These are phyloP conservation scores for Lyophyllum shimeji DNA, from an alignment of 768 basidiomycete genomes.

Conservation along the genomic window DNA sequence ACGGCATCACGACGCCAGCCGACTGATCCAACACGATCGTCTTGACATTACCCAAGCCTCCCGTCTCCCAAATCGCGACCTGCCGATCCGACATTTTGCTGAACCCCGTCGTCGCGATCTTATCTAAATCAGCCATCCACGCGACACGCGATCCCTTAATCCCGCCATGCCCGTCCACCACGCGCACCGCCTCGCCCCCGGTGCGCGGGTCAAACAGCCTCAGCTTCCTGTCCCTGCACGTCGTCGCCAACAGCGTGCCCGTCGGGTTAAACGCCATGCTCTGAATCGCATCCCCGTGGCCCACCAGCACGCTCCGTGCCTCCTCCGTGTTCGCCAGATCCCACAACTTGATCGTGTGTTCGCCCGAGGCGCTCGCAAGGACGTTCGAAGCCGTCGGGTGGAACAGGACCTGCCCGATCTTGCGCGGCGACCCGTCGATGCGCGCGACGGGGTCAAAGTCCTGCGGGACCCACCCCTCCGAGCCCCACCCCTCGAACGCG, in stretches of 20 bases:
- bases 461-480: slow-evolving; percentile 75
- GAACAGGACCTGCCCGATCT: slow-evolving; percentile 93
- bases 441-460: slow-evolving; percentile 87
- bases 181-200: slow-evolving; percentile 77
- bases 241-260: slow-evolving; percentile 83
- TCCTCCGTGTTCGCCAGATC: slow-evolving; percentile 78
- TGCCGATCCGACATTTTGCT: slow-evolving; percentile 97
- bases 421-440: slow-evolving; percentile 78
- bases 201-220: slow-evolving; percentile 89
- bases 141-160: slow-evolving; percentile 88
- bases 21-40: slow-evolving; percentile 82
- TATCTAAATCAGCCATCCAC: slow-evolving; percentile 90
- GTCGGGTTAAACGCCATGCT: slow-evolving; percentile 77
- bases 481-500: slow-evolving; percentile 82
- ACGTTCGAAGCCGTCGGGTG: slow-evolving; percentile 90
- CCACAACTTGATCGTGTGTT: slow-evolving; percentile 89
- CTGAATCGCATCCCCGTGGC: slow-evolving; percentile 90
- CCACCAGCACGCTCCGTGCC: slow-evolving; percentile 57
- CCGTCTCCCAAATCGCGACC: slow-evolving; percentile 86
- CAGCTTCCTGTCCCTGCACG: slow-evolving; percentile 90
- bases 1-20: slow-evolving; percentile 94
- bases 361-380: slow-evolving; percentile 76
- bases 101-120: slow-evolving; percentile 93
- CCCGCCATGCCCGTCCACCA: slow-evolving; percentile 86
- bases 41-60: slow-evolving; percentile 73